These are phyloP conservation scores for Lodderomyces beijingensis DNA, from an alignment of 1,139 yeast species.

Conservation along the genomic window DNA sequence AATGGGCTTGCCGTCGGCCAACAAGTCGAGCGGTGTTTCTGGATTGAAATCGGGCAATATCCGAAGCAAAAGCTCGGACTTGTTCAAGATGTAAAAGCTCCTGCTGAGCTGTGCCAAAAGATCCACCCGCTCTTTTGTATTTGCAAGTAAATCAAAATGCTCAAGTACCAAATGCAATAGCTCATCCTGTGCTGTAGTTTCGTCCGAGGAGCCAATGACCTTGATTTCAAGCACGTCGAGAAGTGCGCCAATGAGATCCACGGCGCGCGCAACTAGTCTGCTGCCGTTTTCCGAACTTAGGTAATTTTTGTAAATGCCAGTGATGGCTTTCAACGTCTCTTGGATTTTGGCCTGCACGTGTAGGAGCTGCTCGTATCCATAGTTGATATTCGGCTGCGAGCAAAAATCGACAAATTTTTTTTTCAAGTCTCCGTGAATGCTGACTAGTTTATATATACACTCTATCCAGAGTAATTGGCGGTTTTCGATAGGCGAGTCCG, in stretches of 20 bases:
- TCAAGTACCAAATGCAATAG: no score
- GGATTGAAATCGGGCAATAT: slow-evolving; percentile 18
- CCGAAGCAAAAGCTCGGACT: slow-evolving; percentile 17
- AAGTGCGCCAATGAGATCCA: no score
- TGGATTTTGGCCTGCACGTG: no score
- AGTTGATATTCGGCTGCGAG: not conserved
- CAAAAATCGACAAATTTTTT: slow-evolving; percentile 4
- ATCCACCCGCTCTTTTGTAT: slow-evolving; percentile 5
- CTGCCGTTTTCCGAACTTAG: no score
- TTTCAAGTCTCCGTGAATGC: not conserved
- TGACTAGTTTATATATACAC: not conserved
- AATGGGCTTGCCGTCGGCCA: slow-evolving; percentile 12
- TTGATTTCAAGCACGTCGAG: no score
- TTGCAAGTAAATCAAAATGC: no score
- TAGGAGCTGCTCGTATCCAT: no score
- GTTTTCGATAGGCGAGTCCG: slow-evolving; percentile 5
- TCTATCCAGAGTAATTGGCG: slow-evolving; percentile 10
- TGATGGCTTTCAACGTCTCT: no score
- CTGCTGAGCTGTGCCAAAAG: slow-evolving; percentile 12
- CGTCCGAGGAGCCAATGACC: no score
- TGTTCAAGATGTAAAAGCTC: slow-evolving; percentile 22
- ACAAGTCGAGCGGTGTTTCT: slow-evolving; percentile 19
- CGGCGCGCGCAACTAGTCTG: no score
- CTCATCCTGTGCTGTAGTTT: no score
- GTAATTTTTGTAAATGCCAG: no score